A percentile compares a stretch with the other conserved stretches of the same genome.
Evolutionary conservation across 2,329 filamentous ascomycete species (phyloP).

Genomic region (Aureobasidium namibiae): DNA sequence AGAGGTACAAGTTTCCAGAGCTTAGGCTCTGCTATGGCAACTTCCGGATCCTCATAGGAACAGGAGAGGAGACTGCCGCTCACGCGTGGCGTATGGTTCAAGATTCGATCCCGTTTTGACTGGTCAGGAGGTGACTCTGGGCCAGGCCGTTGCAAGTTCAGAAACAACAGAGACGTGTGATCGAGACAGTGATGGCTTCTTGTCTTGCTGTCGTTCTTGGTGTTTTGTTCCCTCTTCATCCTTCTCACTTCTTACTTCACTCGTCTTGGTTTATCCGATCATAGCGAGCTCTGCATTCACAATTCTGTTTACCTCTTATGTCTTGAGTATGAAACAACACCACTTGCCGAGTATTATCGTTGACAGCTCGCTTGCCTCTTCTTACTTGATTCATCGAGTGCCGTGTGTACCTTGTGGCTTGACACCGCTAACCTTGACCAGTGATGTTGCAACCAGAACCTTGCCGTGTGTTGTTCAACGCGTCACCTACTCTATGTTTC

Average conservation of each 20-base stretch:
- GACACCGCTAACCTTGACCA: not conserved
- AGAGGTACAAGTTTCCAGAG: slow-evolving; percentile 10
- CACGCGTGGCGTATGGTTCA: not conserved
- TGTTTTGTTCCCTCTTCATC: not conserved
- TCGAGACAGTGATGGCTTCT: not conserved
- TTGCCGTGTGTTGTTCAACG: not conserved
- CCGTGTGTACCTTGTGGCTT: not conserved
- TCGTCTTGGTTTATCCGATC: not conserved
- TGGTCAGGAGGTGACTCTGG: not conserved
- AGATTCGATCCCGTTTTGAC: not conserved
- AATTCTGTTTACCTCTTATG: not conserved
- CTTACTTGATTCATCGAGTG: not conserved
- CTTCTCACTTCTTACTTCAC: not conserved
- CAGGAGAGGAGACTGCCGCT: not conserved
- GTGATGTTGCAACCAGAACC: not conserved
- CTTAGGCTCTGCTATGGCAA: slow-evolving; percentile 5
- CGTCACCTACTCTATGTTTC: not conserved
- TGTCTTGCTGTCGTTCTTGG: not conserved
- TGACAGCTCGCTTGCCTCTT: not conserved
- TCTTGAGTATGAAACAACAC: not conserved
- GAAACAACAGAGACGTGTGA: not conserved
- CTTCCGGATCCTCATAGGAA: not conserved
- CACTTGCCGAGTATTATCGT: not conserved
- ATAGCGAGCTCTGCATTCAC: not conserved
- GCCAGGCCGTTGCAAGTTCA: not conserved